Percentiles rank a stretch among this genome's conserved stretches.
These are phyloP conservation scores for Aureobasidium sp. DNA, from an alignment of 2,329 filamentous ascomycete species.

Conservation along the genomic window DNA sequence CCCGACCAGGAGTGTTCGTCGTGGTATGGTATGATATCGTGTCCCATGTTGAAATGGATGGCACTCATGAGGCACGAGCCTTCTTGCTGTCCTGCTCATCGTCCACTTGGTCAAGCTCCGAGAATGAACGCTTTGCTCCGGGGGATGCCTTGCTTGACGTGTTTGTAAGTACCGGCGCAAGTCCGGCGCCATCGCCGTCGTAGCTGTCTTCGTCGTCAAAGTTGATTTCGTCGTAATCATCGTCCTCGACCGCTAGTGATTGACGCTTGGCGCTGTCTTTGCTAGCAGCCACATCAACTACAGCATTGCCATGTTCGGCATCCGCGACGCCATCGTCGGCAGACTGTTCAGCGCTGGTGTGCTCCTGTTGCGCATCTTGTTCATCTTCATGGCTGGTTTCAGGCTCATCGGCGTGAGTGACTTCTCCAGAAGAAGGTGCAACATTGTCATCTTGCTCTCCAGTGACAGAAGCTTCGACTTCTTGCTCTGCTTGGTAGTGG, in stretches of 20 bases:
- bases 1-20: neutral
- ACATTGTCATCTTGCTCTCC: neutral
- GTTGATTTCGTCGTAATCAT: slow-evolving; percentile 17
- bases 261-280: neutral
- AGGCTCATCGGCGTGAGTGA: neutral
- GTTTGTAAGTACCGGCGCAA: neutral
- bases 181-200: slow-evolving; percentile 16
- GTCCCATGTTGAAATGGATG: slow-evolving; percentile 4
- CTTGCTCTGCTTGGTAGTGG: neutral
- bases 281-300: neutral
- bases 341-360: neutral
- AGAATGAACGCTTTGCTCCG: neutral
- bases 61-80: slow-evolving; percentile 13
- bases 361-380: neutral
- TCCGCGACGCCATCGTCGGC: neutral
- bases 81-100: slow-evolving; percentile 15
- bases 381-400: neutral
- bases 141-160: slow-evolving; percentile 9
- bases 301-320: neutral
- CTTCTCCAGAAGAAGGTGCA: neutral
- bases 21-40: neutral
- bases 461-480: neutral
- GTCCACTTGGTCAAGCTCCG: slow-evolving; percentile 9
- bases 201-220: slow-evolving; percentile 18
- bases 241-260: neutral